Base-by-base conservation (phyloP, 306 rosid species). In the Fragaria ananassa region DNA sequence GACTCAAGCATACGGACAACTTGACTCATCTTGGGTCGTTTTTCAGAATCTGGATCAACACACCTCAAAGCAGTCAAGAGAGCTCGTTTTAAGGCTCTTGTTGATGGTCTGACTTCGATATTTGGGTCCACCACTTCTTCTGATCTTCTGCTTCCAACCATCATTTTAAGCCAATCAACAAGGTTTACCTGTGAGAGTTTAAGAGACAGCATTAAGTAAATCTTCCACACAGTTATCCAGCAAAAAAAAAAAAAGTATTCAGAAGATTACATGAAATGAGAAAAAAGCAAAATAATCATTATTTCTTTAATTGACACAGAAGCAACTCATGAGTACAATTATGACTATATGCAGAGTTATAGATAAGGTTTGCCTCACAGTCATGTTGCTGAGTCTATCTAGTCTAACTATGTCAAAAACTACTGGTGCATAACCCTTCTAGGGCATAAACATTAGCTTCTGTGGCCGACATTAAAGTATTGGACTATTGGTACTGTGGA, bases 1-100 rank as follows among this genome's bases (percentile, higher is more conserved):
- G 98, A 93, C 86, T 93, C 98, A n/a, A 93, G 89, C 97, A 93
- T 93, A 1, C 96, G 97, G 14, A 87, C 96, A 11, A 91, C 97
- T 82, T 93, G 98, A 80, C 95, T 74, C 97, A 93, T 93, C 91
- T 85, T 93, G 80, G 97, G 97, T 84, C 97, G 89, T 83, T 93
- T 93, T 82, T 91, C 92, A 49, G 96, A 91, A 83, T 93, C 97
- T 46, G 98, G 98, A 84, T 91, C 98, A 4, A 93, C 93, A 42
- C 98, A 93, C 85, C 98, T 86, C 81, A 93, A 82, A 50, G 97
- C 98, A 44, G 98, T 91, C 83, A 93, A 88, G 74, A 93, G 96
- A 1, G 93, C 86, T 74, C 96, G 87, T 78, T 93, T 93, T 60
- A 93, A 77, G 74, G 97, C 97, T 83, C 98, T 85, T 21, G 95